phyloP scores from a whole-genome alignment of 805 yeast genomes.

The Metschnikowia matae region DNA sequence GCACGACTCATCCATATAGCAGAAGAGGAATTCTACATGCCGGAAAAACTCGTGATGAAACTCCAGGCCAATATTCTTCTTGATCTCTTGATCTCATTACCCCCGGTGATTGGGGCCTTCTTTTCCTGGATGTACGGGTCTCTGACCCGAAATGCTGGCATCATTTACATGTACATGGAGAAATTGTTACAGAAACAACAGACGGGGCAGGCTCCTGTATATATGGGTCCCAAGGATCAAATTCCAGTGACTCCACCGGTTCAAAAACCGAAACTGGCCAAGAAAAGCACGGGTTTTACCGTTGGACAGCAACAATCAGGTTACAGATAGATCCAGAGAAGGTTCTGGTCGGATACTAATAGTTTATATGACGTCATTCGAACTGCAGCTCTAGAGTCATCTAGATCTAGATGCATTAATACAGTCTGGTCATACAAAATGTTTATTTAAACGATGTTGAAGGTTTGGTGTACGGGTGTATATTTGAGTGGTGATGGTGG shows the following conservation, averaged over 20 bases:
- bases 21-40: slow-evolving; percentile 51
- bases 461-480: neutral
- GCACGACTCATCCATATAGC: slow-evolving; percentile 62
- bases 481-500: too few relatives aligned
- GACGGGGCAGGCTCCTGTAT: slow-evolving; percentile 10
- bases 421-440: too few relatives aligned
- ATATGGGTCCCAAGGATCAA: slow-evolving; percentile 8
- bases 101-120: slow-evolving; percentile 77
- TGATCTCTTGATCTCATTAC: slow-evolving; percentile 70
- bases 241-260: neutral
- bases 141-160: slow-evolving; percentile 84
- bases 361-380: too few relatives aligned
- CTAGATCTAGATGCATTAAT: too few relatives aligned
- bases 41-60: slow-evolving; percentile 55
- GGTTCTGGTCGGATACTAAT: too few relatives aligned
- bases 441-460: too few relatives aligned
- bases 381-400: too few relatives aligned
- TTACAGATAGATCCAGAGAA: neutral
- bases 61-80: slow-evolving; percentile 72
- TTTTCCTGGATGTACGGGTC: slow-evolving; percentile 81
- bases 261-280: neutral
- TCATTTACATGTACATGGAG: slow-evolving; percentile 46
- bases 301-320: slow-evolving; percentile 1
- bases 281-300: neutral
- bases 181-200: slow-evolving; percentile 8